Percentiles rank a stretch among this genome's conserved stretches.
Conservation (phyloP, 2,329 filamentous ascomycete species). For the Fusarium buharicum region DNA sequence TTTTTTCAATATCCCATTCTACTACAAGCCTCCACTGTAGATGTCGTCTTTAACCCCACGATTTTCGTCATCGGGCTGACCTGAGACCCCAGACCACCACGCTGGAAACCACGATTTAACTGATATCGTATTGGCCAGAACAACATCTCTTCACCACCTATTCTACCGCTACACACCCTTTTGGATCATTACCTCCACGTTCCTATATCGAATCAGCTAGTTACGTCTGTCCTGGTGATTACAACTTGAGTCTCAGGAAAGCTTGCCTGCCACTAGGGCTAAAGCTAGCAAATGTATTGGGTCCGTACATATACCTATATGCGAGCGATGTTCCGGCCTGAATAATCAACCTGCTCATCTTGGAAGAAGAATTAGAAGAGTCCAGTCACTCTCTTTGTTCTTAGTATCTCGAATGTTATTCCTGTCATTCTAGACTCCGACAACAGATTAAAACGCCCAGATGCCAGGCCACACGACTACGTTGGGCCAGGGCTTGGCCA, state of each 20-base stretch:
- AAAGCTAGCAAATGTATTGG: neutral
- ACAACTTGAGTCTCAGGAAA: neutral
- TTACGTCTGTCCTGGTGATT: conserved; percentile 18
- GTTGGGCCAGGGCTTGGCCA: conserved; percentile 79
- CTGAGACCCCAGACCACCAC: conserved; percentile 29
- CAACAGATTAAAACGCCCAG: neutral
- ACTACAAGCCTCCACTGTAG: neutral
- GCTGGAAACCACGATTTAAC: conserved; percentile 12
- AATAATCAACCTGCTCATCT: neutral
- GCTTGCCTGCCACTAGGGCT: neutral
- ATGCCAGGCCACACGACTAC: conserved; percentile 57
- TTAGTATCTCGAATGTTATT: neutral
- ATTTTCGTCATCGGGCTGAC: conserved; percentile 43
- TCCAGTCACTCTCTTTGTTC: neutral
- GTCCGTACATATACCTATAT: neutral
- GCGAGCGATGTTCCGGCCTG: neutral
- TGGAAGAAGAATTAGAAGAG: neutral
- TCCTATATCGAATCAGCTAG: conserved; percentile 13
- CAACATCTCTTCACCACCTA: conserved; percentile 12
- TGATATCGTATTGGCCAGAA: conserved; percentile 29
- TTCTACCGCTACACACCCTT: conserved; percentile 9
- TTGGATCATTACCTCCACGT: conserved; percentile 27
- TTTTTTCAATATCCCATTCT: conserved; percentile 5
- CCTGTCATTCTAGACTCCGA: neutral
- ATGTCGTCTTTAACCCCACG: conserved; percentile 44